Percentiles rank a stretch among this genome's conserved stretches.
Evolutionary conservation across 2,329 filamentous ascomycete species (phyloP).

Genomic region (Boeremia lycopersici): DNA sequence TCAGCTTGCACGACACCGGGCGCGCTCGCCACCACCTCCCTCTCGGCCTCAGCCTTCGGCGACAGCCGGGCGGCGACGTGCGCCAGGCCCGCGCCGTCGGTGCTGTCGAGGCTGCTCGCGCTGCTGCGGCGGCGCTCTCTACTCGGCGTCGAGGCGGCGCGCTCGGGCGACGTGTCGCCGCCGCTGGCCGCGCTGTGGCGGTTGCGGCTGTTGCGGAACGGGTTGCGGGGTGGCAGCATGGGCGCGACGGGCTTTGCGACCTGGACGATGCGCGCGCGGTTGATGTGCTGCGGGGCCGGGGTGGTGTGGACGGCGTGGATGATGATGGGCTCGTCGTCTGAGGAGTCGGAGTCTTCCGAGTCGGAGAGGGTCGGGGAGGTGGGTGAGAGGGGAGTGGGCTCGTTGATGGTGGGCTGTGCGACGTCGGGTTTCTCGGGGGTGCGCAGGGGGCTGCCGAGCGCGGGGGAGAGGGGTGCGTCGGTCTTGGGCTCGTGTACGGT

Average conservation of each 20-base stretch:
- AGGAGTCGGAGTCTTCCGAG: constrained; percentile 55
- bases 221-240: constrained; percentile 77
- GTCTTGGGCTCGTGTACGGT: too few species aligned
- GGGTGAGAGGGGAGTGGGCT: too few species aligned
- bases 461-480: too few species aligned
- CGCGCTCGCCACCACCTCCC: constrained; percentile 12
- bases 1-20: constrained; percentile 6
- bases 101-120: constrained; percentile 40
- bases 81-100: constrained; percentile 39
- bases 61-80: constrained; percentile 34
- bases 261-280: constrained; percentile 79
- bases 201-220: constrained; percentile 58
- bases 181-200: constrained; percentile 44
- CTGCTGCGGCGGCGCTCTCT: constrained; percentile 45
- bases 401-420: too few species aligned
- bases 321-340: constrained; percentile 58
- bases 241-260: constrained; percentile 83
- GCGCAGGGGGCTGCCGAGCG: constrained; percentile 28
- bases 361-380: constrained; percentile 43
- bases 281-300: constrained; percentile 69
- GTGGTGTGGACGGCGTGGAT: constrained; percentile 72
- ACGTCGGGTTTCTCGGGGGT: background rate
- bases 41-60: constrained; percentile 29
- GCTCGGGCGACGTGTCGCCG: constrained; percentile 25
- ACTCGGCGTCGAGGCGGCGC: constrained; percentile 40